Evolutionary conservation across 2,329 filamentous ascomycete species (phyloP).

Genomic region (Monilinia fructigena): DNA sequence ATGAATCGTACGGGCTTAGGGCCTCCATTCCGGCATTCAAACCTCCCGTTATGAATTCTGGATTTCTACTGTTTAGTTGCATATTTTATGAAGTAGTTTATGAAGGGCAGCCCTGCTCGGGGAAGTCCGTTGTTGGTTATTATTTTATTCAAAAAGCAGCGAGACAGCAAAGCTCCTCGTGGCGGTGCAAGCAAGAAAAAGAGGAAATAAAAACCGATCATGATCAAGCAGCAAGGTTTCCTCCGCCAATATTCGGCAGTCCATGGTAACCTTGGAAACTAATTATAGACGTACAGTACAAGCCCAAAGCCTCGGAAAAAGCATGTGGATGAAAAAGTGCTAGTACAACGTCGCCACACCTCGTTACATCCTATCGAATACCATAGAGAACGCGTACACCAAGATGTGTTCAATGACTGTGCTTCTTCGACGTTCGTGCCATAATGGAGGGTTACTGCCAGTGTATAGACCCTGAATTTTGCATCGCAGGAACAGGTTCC

Average conservation of each 20-base stretch:
- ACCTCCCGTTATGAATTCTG: too few relatives aligned
- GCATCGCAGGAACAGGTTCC: slow-evolving; percentile 17
- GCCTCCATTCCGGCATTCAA: not conserved
- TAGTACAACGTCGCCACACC: slow-evolving; percentile 19
- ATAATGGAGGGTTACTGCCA: slow-evolving; percentile 3
- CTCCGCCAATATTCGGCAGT: slow-evolving; percentile 5
- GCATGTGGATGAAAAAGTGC: not conserved
- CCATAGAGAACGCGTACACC: slow-evolving; percentile 21
- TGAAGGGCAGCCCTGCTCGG: slow-evolving; percentile 6
- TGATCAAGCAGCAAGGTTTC: not conserved
- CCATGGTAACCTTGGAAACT: not conserved
- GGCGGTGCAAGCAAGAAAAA: slow-evolving; percentile 15
- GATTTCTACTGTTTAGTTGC: too few relatives aligned
- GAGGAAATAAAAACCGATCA: not conserved
- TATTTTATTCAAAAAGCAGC: slow-evolving; percentile 13
- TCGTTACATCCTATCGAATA: slow-evolving; percentile 15
- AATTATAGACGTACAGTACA: slow-evolving; percentile 17
- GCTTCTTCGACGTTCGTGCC: slow-evolving; percentile 22
- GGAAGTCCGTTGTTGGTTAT: slow-evolving; percentile 7
- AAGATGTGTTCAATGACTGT: slow-evolving; percentile 11
- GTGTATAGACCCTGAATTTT: slow-evolving; percentile 19
- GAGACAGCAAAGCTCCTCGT: slow-evolving; percentile 2
- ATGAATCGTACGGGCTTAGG: not conserved
- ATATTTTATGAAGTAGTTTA: not conserved
- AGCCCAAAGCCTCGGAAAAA: slow-evolving; percentile 9